A percentile compares a stretch with the other conserved stretches of the same genome.
phyloP scores from a whole-genome alignment of 257 asterid species.

The Capsicum rhomboideum region DNA sequence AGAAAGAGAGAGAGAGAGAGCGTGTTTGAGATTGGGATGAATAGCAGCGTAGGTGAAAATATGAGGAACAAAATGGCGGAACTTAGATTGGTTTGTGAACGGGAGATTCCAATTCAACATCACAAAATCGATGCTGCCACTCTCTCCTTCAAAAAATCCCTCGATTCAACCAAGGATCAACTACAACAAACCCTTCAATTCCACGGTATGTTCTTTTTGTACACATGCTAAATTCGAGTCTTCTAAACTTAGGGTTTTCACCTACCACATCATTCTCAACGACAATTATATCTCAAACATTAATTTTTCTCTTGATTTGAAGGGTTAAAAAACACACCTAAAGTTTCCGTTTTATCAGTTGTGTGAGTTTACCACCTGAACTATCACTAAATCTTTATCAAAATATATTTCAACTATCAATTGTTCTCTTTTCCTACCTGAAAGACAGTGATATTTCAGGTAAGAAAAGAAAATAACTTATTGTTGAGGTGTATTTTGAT shows the following conservation, averaged over 20 bases:
- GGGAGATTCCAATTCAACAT: conserved; percentile 59
- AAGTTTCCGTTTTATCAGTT: no score
- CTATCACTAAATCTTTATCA: no score
- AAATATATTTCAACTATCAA: no score
- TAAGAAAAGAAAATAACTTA: no score
- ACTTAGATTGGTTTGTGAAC: conserved; percentile 46
- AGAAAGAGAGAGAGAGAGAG: no score
- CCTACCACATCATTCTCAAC: background rate
- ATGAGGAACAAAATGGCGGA: conserved; percentile 47
- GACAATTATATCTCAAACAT: background rate
- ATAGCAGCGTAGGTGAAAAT: conserved; percentile 21
- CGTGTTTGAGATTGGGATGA: conserved; percentile 25
- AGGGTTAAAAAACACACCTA: no score
- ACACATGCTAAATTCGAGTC: conserved; percentile 2
- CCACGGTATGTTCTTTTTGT: background rate
- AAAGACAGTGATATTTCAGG: no score
- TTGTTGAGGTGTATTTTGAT: no score
- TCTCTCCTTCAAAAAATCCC: conserved; percentile 11
- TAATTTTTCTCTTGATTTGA: no score
- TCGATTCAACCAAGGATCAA: conserved; percentile 33
- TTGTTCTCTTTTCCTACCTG: no score
- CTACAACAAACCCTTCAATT: conserved; percentile 49
- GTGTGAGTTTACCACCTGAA: no score
- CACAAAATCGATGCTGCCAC: conserved; percentile 40
- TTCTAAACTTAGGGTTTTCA: conserved; percentile 3